Percentiles rank a stretch among this genome's conserved stretches.
These are phyloP conservation scores for Boechera retrofracta DNA, from an alignment of 345 rosid genomes.

Conservation along the genomic window DNA sequence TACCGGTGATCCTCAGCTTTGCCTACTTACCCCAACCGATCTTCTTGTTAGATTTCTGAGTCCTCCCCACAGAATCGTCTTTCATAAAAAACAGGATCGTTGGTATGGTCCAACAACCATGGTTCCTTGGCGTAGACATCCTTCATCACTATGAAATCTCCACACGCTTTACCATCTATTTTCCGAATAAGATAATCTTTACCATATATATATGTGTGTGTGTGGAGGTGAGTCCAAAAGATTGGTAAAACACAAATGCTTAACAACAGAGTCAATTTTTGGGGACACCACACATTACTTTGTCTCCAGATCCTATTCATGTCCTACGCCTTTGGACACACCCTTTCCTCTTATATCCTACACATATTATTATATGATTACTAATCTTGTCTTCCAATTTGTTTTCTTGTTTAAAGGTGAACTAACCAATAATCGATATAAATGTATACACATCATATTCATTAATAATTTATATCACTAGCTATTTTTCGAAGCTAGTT, in stretches of 20 bases:
- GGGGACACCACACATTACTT: slow-evolving; percentile 36
- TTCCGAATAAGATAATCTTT: too few species aligned
- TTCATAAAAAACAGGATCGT: too few species aligned
- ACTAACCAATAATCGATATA: not conserved
- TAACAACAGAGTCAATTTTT: slow-evolving; percentile 18
- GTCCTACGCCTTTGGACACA: slow-evolving; percentile 33
- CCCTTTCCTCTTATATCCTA: not conserved
- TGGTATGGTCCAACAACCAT: too few species aligned
- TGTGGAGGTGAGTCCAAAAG: slow-evolving; percentile 13
- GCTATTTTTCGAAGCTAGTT: not conserved
- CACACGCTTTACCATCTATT: too few species aligned
- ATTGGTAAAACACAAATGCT: slow-evolving; percentile 37
- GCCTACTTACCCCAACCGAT: too few species aligned
- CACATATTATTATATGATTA: not conserved
- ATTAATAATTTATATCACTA: not conserved
- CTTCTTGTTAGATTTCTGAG: too few species aligned
- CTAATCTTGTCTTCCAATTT: not conserved
- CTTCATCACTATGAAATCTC: too few species aligned
- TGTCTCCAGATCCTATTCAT: slow-evolving; percentile 27
- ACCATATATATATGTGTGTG: too few species aligned
- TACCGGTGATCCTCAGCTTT: too few species aligned
- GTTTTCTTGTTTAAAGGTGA: not conserved
- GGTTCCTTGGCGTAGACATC: too few species aligned
- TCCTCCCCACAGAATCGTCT: too few species aligned
- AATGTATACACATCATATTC: not conserved